Percentiles rank a stretch among this genome's conserved stretches.
Evolutionary conservation across 306 rosid species (phyloP).

Genomic region (Vigna radiata): DNA sequence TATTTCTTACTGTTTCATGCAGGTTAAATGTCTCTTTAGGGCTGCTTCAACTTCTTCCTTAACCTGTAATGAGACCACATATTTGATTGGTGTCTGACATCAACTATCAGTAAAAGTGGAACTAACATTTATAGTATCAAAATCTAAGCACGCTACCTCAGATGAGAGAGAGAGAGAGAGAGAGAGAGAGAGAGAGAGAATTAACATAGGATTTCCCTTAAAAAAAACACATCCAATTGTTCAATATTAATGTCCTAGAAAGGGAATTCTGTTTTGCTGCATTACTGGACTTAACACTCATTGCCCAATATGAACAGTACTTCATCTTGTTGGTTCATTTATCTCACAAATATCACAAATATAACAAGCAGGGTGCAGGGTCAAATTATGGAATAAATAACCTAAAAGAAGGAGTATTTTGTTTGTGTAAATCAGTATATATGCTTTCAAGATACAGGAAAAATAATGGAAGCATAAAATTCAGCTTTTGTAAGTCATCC

Average conservation of each 20-base stretch:
- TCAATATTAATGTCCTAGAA: conserved; percentile 21
- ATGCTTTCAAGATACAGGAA: conserved; percentile 3
- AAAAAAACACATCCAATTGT: conserved; percentile 33
- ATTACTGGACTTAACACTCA: conserved; percentile 12
- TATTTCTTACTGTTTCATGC: conserved; percentile 78
- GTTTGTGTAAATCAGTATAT: neutral
- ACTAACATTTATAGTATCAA: conserved; percentile 34
- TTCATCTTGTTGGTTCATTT: conserved; percentile 32
- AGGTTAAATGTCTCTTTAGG: conserved; percentile 70
- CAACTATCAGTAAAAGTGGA: conserved; percentile 33
- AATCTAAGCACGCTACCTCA: conserved; percentile 21
- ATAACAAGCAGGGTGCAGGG: neutral
- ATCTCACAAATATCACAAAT: conserved; percentile 36
- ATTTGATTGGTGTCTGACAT: conserved; percentile 27
- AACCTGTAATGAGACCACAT: conserved; percentile 65
- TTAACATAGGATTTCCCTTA: conserved; percentile 4
- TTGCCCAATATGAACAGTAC: conserved; percentile 22
- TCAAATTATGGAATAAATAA: conserved; percentile 23
- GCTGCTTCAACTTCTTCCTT: conserved; percentile 95
- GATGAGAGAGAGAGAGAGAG: neutral
- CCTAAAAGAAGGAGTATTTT: conserved; percentile 27
- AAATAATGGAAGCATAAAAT: conserved; percentile 17
- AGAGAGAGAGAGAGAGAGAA: conserved; percentile 1
- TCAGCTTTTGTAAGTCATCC: conserved; percentile 4
- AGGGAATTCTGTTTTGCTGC: conserved; percentile 28